A percentile compares a stretch with the other conserved stretches of the same genome.
phyloP scores from a whole-genome alignment of 306 rosid species.

The Lathyrus aphaca region DNA sequence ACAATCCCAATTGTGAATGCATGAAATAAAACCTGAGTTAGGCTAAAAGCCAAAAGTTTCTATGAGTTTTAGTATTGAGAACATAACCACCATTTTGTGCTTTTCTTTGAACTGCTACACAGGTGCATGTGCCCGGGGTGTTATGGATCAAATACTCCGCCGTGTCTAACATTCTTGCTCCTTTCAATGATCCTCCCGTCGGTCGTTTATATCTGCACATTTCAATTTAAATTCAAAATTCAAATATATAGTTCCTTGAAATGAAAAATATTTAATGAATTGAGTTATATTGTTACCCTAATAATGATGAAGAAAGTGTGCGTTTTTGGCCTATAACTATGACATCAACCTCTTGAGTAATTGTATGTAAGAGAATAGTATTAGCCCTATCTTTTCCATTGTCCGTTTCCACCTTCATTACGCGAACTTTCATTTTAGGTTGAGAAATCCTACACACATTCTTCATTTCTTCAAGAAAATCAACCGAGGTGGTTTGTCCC shows the following conservation, averaged over 20 bases:
- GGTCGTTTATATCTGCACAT: conserved; percentile 58
- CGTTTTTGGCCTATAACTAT: conserved; percentile 70
- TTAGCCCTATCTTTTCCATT: conserved; percentile 58
- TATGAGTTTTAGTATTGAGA: conserved; percentile 78
- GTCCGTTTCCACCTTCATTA: conserved; percentile 45
- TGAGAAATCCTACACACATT: conserved; percentile 50
- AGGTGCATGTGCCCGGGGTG: conserved; percentile 72
- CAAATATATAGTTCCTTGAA: background rate
- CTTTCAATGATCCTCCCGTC: conserved; percentile 58
- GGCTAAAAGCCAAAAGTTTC: conserved; percentile 91
- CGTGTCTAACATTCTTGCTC: conserved; percentile 63
- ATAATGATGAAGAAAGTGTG: conserved; percentile 60
- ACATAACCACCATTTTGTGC: conserved; percentile 83
- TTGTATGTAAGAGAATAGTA: conserved; percentile 52
- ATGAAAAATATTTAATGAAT: too few species aligned
- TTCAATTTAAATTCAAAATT: background rate
- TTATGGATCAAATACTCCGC: conserved; percentile 84
- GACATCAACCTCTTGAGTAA: conserved; percentile 52
- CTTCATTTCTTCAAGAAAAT: conserved; percentile 78
- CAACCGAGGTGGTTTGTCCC: conserved; percentile 24
- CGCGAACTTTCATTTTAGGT: conserved; percentile 51
- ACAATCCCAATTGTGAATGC: conserved; percentile 7
- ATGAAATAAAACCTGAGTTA: conserved; percentile 27
- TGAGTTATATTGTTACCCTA: conserved; percentile 51
- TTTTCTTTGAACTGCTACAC: conserved; percentile 81